These are phyloP conservation scores for Aspergillus mulundensis DNA, from an alignment of 495 filamentous ascomycete genomes.

Conservation along the genomic window DNA sequence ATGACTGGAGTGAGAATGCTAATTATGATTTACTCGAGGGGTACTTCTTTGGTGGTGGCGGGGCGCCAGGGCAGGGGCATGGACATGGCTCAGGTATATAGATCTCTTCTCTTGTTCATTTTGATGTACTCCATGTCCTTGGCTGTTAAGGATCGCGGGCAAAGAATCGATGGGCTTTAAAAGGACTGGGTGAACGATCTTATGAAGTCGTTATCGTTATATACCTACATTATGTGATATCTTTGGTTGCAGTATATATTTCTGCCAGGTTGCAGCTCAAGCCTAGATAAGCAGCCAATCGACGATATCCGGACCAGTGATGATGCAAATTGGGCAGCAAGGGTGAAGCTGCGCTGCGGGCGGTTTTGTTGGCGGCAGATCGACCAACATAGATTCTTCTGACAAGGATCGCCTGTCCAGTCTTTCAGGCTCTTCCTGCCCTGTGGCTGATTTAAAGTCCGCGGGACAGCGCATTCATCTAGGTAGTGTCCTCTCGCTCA, in stretches of 20 bases:
- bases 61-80: constrained; percentile 18
- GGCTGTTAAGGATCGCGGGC: background rate
- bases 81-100: constrained; percentile 4
- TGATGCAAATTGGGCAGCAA: constrained; percentile 22
- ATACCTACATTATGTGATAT: background rate
- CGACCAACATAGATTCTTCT: background rate
- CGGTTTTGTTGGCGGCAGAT: constrained; percentile 15
- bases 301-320: background rate
- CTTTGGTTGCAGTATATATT: background rate
- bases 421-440: background rate
- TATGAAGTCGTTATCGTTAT: constrained; percentile 1
- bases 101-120: background rate
- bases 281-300: too few relatives aligned
- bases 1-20: constrained; percentile 75
- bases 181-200: constrained; percentile 4
- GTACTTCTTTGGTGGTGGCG: constrained; percentile 74
- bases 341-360: background rate
- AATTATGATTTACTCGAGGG: constrained; percentile 86
- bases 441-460: background rate
- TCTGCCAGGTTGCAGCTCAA: background rate
- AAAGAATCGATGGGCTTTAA: background rate
- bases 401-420: background rate
- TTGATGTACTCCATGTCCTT: background rate
- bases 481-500: background rate
- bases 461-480: constrained; percentile 4